Percentiles rank a stretch among this genome's conserved stretches.
phyloP scores from a whole-genome alignment of 257 asterid species.

The Salvia miltiorrhiza region DNA sequence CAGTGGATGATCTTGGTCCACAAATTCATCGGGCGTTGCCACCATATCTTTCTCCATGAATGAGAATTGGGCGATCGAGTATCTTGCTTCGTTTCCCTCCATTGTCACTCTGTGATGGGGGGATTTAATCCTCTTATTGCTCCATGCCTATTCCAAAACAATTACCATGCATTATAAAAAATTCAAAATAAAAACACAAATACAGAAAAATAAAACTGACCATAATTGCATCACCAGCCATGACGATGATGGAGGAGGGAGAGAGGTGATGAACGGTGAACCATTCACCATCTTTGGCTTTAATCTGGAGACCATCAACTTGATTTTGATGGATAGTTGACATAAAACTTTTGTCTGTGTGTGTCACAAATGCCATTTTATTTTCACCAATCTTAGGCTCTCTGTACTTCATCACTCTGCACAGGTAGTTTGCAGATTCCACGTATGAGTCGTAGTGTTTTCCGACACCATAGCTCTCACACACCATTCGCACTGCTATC shows the following conservation, averaged over 20 bases:
- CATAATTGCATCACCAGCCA: slow-evolving; percentile 86
- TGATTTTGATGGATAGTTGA: slow-evolving; percentile 66
- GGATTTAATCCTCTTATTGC: slow-evolving; percentile 61
- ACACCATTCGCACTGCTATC: slow-evolving; percentile 54
- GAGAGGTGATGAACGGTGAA: slow-evolving; percentile 46
- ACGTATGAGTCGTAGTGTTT: slow-evolving; percentile 42
- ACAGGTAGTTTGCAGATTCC: slow-evolving; percentile 38
- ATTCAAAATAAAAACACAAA: no score
- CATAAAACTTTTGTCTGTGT: slow-evolving; percentile 78
- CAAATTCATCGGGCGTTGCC: slow-evolving; percentile 54
- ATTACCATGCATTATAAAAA: no score
- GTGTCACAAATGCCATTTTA: slow-evolving; percentile 57
- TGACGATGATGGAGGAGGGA: slow-evolving; percentile 55
- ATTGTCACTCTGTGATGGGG: slow-evolving; percentile 58
- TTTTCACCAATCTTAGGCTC: slow-evolving; percentile 36
- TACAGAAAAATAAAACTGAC: slow-evolving; percentile 15
- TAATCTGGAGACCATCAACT: slow-evolving; percentile 63
- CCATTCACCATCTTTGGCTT: slow-evolving; percentile 63
- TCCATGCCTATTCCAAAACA: slow-evolving; percentile 55
- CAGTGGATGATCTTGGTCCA: slow-evolving; percentile 53
- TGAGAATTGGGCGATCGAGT: slow-evolving; percentile 62
- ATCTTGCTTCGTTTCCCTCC: slow-evolving; percentile 57
- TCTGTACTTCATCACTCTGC: slow-evolving; percentile 63
- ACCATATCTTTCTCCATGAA: slow-evolving; percentile 48
- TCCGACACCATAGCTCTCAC: slow-evolving; percentile 62